A percentile compares a stretch with the other conserved stretches of the same genome.
phyloP scores from a whole-genome alignment of 306 rosid species.

The Ammopiptanthus mongolicus region DNA sequence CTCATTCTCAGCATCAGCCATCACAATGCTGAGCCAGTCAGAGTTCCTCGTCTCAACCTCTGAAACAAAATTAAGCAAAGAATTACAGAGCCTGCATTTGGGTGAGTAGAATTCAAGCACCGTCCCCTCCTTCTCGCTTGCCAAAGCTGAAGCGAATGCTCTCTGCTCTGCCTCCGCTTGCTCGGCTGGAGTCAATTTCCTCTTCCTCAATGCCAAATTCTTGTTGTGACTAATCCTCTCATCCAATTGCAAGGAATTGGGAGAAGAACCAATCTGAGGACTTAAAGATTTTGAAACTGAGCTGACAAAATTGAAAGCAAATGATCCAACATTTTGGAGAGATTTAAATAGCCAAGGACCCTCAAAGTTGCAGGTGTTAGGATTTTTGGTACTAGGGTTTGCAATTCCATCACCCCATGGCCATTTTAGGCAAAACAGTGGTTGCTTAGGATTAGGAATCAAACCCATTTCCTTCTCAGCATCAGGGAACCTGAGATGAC shows the following conservation, averaged over 20 bases:
- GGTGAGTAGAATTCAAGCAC: conserved; percentile 85
- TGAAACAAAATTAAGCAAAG: conserved; percentile 49
- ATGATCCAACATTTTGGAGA: conserved; percentile 52
- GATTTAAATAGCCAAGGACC: conserved; percentile 80
- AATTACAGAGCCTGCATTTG: conserved; percentile 76
- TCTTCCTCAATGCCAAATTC: conserved; percentile 22
- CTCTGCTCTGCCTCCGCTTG: conserved; percentile 78
- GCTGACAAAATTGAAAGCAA: conserved; percentile 41
- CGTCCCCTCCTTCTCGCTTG: conserved; percentile 65
- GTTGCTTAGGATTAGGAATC: conserved; percentile 27
- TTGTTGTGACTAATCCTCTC: conserved; percentile 24
- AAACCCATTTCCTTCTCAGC: conserved; percentile 32
- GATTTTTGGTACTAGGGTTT: conserved; percentile 29
- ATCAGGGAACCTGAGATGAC: neutral
- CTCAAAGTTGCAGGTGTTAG: conserved; percentile 50
- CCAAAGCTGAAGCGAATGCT: conserved; percentile 82
- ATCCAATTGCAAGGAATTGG: conserved; percentile 30
- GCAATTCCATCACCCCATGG: conserved; percentile 57
- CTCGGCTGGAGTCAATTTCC: conserved; percentile 28
- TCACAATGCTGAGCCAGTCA: conserved; percentile 72
- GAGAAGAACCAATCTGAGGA: neutral
- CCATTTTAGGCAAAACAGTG: conserved; percentile 63
- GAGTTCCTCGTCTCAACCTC: conserved; percentile 65
- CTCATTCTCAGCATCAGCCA: conserved; percentile 92
- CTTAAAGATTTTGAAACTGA: conserved; percentile 41